A percentile compares a stretch with the other conserved stretches of the same genome.
Conservation (phyloP, 495 filamentous ascomycete species). For the Aspergillus hancockii region DNA sequence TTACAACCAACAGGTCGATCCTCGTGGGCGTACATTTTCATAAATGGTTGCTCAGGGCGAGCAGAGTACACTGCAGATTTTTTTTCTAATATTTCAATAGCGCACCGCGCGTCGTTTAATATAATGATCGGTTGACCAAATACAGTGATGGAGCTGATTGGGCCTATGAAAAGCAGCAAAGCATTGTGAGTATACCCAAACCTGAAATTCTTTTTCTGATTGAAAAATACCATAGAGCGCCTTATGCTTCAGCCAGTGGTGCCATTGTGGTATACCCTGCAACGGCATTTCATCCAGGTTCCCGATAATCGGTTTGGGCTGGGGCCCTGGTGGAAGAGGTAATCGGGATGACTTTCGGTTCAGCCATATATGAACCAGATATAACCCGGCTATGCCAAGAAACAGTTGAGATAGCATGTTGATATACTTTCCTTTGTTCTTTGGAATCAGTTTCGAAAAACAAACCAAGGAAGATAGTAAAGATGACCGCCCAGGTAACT, state of each 20-base stretch:
- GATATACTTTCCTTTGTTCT: too few relatives aligned
- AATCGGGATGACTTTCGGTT: slow-evolving; percentile 2
- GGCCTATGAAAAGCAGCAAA: not conserved
- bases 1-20: too few relatives aligned
- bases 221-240: slow-evolving; percentile 41
- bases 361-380: not conserved
- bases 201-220: too few relatives aligned
- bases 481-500: too few relatives aligned
- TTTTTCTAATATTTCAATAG: slow-evolving; percentile 47
- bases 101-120: slow-evolving; percentile 43
- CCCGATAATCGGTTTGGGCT: slow-evolving; percentile 44
- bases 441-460: too few relatives aligned
- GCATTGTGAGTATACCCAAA: too few relatives aligned
- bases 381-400: not conserved
- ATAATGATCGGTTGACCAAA: slow-evolving; percentile 50
- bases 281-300: slow-evolving; percentile 49
- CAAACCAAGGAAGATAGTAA: too few relatives aligned
- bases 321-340: slow-evolving; percentile 48
- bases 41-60: slow-evolving; percentile 37
- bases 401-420: too few relatives aligned
- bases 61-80: slow-evolving; percentile 43
- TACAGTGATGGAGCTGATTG: slow-evolving; percentile 18
- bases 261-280: slow-evolving; percentile 36
- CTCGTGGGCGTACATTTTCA: too few relatives aligned
- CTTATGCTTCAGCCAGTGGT: slow-evolving; percentile 54